Evolutionary conservation across 2,329 filamentous ascomycete genomes (phyloP), one percentile per base, ranked within the genome.

Genomic region (Cryphonectria parasitica): DNA sequence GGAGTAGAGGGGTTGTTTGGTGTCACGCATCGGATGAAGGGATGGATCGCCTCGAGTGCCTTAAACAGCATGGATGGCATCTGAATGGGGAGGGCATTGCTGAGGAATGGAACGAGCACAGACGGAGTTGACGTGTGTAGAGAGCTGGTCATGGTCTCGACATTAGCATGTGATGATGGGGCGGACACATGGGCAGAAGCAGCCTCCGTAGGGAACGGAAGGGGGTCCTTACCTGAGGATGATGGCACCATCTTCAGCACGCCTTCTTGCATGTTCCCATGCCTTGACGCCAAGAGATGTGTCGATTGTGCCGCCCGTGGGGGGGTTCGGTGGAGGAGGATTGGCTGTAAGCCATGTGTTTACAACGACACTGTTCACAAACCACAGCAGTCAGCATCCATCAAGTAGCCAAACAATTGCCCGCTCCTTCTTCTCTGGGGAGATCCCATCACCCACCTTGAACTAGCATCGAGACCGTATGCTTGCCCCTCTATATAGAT

Each of bases 201-300:
- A 36, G 22, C 31, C 39, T 36, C 11, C 43, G 7, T 22, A 22
- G 43, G 19, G 11, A 39, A 22, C 63, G 56, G 25, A 7, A 63
- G 17, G 19, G 61, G n/a, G 3, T 41, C 1, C 90, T 75, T 86
- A 97, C 94, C 92, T 92, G 75, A 99, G 82, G 68, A 98, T 86
- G 74, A 99, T 92, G 78, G 95, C 98, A 22, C 94, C 95, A 83
- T 99, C 96, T 80, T 99, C 96, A 58, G 96, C 96, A 83, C 96
- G 89, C 73, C 96, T 90, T 75, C 95, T 89, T 69, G 96, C 95
- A 84, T 99, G 96, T 82, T 99, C 96, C 95, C 96, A 99, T 2
- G 95, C 94, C 79, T 93, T 89, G 67, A 89, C 86, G 22, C 93
- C 92, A 66, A 99, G 82, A 31, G 92, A 88, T 58, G 88, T 82